A percentile compares a stretch with the other conserved stretches of the same genome.
These are phyloP conservation scores for Sugiyamaella xylanicola DNA, from an alignment of 1,139 yeast species.

Conservation along the genomic window DNA sequence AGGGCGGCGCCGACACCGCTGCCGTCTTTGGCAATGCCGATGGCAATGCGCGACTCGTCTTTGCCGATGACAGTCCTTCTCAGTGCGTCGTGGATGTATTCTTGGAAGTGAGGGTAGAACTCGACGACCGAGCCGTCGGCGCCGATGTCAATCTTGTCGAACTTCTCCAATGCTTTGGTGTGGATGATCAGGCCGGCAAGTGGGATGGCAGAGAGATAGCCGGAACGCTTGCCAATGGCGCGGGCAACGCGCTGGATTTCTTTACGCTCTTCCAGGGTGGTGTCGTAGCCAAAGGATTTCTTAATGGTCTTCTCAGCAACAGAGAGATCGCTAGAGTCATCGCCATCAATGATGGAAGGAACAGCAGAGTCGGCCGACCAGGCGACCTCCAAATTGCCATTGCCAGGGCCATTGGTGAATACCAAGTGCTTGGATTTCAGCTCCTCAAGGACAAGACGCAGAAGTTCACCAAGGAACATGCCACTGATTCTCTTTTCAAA, in stretches of 20 bases:
- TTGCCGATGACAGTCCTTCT: slow-evolving; percentile 57
- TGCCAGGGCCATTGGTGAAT: slow-evolving; percentile 23
- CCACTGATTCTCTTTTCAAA: slow-evolving; percentile 94
- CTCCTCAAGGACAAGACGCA: slow-evolving; percentile 72
- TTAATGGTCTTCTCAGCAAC: slow-evolving; percentile 56
- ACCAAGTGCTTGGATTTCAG: slow-evolving; percentile 61
- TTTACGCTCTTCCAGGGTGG: slow-evolving; percentile 66
- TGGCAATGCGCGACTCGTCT: slow-evolving; percentile 65
- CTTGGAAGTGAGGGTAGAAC: slow-evolving; percentile 84
- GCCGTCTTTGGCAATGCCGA: slow-evolving; percentile 89
- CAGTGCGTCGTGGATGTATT: slow-evolving; percentile 74
- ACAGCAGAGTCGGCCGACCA: slow-evolving; percentile 84
- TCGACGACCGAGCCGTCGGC: slow-evolving; percentile 95
- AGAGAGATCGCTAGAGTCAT: slow-evolving; percentile 67
- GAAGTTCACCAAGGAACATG: slow-evolving; percentile 88
- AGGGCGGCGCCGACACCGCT: slow-evolving; percentile 96
- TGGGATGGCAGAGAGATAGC: slow-evolving; percentile 83
- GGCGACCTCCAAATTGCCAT: slow-evolving; percentile 54
- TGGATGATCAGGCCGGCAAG: slow-evolving; percentile 72
- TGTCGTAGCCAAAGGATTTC: slow-evolving; percentile 49
- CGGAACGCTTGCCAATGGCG: slow-evolving; percentile 83
- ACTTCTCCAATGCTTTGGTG: slow-evolving; percentile 55
- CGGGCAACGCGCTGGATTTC: slow-evolving; percentile 72
- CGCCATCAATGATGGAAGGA: slow-evolving; percentile 79
- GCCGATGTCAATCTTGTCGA: slow-evolving; percentile 78